Evolutionary conservation across 1,139 yeast genomes (phyloP).

Genomic region (Yamadazyma membranifaciens): DNA sequence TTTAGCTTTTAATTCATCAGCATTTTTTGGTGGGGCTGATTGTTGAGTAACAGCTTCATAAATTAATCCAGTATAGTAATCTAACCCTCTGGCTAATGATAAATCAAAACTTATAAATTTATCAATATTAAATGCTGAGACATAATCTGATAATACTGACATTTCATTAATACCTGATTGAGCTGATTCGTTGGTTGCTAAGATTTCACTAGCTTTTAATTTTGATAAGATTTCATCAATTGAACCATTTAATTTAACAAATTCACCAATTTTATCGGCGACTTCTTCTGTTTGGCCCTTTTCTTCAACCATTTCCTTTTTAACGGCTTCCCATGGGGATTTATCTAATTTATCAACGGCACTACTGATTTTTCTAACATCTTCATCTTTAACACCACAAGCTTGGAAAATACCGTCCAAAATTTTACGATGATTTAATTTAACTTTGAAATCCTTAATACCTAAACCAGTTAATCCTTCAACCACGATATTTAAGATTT

Average conservation of each 20-base stretch:
- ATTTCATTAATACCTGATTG: conserved; percentile 80
- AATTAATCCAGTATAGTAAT: conserved; percentile 94
- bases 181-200: conserved; percentile 68
- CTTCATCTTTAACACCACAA: conserved; percentile 92
- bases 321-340: conserved; percentile 91
- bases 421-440: conserved; percentile 91
- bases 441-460: conserved; percentile 82
- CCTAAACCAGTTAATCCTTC: conserved; percentile 86
- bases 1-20: conserved; percentile 60
- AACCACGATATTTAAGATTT: conserved; percentile 72
- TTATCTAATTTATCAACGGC: conserved; percentile 97
- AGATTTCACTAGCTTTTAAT: conserved; percentile 55
- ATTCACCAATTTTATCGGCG: conserved; percentile 90
- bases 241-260: conserved; percentile 80
- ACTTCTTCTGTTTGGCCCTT: conserved; percentile 88
- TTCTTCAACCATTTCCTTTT: conserved; percentile 86
- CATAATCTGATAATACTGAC: conserved; percentile 68
- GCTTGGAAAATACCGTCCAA: conserved; percentile 93
- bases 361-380: conserved; percentile 87
- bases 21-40: conserved; percentile 89
- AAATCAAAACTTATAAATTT: conserved; percentile 76
- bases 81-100: conserved; percentile 95
- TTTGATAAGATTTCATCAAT: conserved; percentile 63
- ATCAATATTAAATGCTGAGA: conserved; percentile 74
- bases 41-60: conserved; percentile 95